A percentile compares a stretch with the other conserved stretches of the same genome.
These are phyloP conservation scores for Pseudogymnoascus sp. DNA, from an alignment of 2,329 filamentous ascomycete genomes.

Conservation along the genomic window DNA sequence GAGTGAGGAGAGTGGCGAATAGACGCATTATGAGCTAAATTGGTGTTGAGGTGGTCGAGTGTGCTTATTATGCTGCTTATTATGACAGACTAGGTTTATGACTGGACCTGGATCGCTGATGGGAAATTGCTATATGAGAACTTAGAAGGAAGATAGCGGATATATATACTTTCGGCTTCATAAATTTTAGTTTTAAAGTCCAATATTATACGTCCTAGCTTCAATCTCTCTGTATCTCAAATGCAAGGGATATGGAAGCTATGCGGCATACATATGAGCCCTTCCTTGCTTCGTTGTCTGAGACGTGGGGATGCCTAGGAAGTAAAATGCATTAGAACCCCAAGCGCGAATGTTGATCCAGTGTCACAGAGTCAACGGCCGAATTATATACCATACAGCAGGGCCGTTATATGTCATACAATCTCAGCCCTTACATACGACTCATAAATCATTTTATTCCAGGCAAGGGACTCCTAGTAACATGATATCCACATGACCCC, in stretches of 20 bases:
- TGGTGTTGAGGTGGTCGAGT: not conserved
- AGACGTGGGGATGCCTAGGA: not conserved
- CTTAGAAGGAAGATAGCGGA: not conserved
- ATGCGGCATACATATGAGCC: not conserved
- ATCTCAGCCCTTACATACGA: not conserved
- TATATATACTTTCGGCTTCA: not conserved
- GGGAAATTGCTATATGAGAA: not conserved
- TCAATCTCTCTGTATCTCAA: not conserved
- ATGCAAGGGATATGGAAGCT: not conserved
- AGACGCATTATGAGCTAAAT: not conserved
- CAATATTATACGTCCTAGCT: not conserved
- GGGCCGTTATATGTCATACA: not conserved
- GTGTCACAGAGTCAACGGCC: not conserved
- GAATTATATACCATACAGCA: not conserved
- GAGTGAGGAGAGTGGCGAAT: not conserved
- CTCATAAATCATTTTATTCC: not conserved
- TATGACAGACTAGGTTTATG: not conserved
- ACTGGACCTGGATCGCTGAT: not conserved
- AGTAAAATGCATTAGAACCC: not conserved
- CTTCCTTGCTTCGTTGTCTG: not conserved
- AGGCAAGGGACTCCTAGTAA: not conserved
- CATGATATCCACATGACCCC: not conserved
- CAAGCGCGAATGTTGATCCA: not conserved
- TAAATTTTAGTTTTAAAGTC: not conserved
- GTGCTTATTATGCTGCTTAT: not conserved